phyloP scores from a whole-genome alignment of 805 yeast genomes.

The Yarrowia yakushimensis region DNA sequence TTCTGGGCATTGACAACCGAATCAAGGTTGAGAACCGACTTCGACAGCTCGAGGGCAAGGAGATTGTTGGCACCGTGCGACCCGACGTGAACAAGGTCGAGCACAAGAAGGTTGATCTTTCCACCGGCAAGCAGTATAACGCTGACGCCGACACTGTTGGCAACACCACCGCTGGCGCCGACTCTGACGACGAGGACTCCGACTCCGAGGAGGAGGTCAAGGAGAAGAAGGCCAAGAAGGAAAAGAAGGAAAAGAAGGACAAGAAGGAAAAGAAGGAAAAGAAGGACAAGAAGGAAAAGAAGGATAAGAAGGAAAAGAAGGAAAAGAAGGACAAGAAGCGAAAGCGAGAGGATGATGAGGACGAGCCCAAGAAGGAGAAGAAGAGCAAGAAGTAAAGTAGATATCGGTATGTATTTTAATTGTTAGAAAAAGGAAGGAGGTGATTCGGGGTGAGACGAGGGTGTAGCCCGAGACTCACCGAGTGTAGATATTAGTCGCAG shows the following conservation, averaged over 20 bases:
- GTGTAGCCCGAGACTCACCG: background rate
- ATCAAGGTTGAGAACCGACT: constrained; percentile 92
- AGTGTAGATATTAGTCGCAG: background rate
- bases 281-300: constrained; percentile 37
- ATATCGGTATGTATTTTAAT: constrained; percentile 13
- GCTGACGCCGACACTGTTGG: constrained; percentile 90
- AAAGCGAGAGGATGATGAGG: constrained; percentile 35
- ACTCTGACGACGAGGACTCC: constrained; percentile 53
- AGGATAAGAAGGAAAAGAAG: constrained; percentile 37
- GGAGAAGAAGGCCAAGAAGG: constrained; percentile 35
- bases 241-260: constrained; percentile 29
- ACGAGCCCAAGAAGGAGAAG: constrained; percentile 35
- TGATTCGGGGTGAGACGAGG: background rate
- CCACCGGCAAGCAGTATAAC: constrained; percentile 84
- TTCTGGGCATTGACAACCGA: constrained; percentile 86
- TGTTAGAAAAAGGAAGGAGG: background rate
- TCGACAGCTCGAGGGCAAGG: constrained; percentile 95
- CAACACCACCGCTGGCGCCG: constrained; percentile 63
- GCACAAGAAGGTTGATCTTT: constrained; percentile 79
- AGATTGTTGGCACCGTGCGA: constrained; percentile 69
- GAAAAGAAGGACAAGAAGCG: constrained; percentile 36
- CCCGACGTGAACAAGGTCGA: constrained; percentile 71
- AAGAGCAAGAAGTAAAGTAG: constrained; percentile 32
- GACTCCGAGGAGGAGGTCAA: constrained; percentile 31
- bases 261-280: constrained; percentile 37